Base-by-base conservation (phyloP, 2,329 filamentous ascomycete genomes). In the Pleoardoris graminearum region DNA sequence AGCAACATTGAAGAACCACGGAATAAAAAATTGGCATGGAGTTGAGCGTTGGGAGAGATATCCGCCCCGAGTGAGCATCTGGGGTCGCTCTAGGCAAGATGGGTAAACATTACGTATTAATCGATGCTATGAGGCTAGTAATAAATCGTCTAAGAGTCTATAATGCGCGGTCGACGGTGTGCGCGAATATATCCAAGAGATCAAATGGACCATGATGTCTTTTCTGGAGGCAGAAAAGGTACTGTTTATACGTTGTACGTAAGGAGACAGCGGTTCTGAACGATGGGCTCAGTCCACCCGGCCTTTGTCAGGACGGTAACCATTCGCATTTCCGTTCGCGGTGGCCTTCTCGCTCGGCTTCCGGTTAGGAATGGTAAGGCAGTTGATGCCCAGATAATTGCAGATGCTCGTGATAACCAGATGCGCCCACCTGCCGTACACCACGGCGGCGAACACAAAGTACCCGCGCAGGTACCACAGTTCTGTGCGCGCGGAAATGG, bases 341-440 rank as follows among this genome's bases (percentile, higher is more conserved):
- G 55, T 60, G 8, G 59, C 63, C 54, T 69, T 69, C 39, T 72
- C 69, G 19, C 50, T 59, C 2, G 58, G 57, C 29, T 59, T 49
- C 45, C 56, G 55, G 23, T 63, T 58, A 4, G 77, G 76, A 55
- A 99, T 97, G 0, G 92, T 97, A 60, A 99, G 77, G 67, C 93
- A 96, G 69, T 93, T 94, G 79, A 99, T 99, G 57, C 90, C 91
- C 21, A 99, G 79, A 75, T 89, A 97, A 49, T 87, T 82, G 77
- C 94, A 97, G 65, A 99, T 97, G 70, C 88, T 89, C 57, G 86
- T 89, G 66, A 96, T 91, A 42, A 97, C 92, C 36, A 96, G 79
- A 65, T 89, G 88, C 0, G 94, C 94, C 94, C 94, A 99, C 62
- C 89, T 85, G 73, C 89, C 92, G 75, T 99, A 99, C 3, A 90